Percentiles rank a stretch among this genome's conserved stretches.
These are phyloP conservation scores for Narthecium ossifragum DNA, from an alignment of 106 monocot species.

Conservation along the genomic window DNA sequence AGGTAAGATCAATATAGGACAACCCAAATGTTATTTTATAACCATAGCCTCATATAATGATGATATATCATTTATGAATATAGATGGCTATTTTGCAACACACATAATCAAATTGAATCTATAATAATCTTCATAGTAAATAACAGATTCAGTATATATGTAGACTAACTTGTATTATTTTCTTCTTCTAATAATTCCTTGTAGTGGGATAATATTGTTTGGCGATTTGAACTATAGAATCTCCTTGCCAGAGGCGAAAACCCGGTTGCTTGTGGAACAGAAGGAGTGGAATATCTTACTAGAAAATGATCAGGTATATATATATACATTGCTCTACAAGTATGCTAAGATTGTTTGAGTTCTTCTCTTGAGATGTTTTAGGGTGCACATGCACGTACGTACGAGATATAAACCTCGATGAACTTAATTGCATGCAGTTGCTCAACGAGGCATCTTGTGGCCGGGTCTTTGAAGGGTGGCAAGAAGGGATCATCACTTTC, in stretches of 20 bases:
- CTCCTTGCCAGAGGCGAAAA: constrained; percentile 49
- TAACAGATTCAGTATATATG: too few species aligned
- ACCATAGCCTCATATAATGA: too few species aligned
- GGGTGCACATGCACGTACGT: too few species aligned
- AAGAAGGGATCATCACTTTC: constrained; percentile 53
- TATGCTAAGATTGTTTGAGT: background rate
- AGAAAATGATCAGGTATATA: constrained; percentile 59
- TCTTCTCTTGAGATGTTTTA: too few species aligned
- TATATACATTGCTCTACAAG: background rate
- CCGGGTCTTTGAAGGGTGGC: constrained; percentile 57
- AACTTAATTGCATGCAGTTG: constrained; percentile 24
- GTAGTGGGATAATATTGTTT: constrained; percentile 56
- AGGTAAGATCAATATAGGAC: too few species aligned
- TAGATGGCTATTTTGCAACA: too few species aligned
- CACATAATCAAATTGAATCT: too few species aligned
- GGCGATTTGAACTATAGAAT: constrained; percentile 82
- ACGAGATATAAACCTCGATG: background rate
- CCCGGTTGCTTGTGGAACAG: constrained; percentile 41
- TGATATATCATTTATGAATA: too few species aligned
- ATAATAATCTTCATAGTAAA: too few species aligned
- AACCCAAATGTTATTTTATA: too few species aligned
- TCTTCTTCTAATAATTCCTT: constrained; percentile 1
- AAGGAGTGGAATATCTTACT: constrained; percentile 45
- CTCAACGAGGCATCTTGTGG: constrained; percentile 28
- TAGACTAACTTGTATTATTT: background rate